A percentile compares a stretch with the other conserved stretches of the same genome.
phyloP scores from a whole-genome alignment of 1,284 basidiomycete genomes.

The Tilletia horrida region DNA sequence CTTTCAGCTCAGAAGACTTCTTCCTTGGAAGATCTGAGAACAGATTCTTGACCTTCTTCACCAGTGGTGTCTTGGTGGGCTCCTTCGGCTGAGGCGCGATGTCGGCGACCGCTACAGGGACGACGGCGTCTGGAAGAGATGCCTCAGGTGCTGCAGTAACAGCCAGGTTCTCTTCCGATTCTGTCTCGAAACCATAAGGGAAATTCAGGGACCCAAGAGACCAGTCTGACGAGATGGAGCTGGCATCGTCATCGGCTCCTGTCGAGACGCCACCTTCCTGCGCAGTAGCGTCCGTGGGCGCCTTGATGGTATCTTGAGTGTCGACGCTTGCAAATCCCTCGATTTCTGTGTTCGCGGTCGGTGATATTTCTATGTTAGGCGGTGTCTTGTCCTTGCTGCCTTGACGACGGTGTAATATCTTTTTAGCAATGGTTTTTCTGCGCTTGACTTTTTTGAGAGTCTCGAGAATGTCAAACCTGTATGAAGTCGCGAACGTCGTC shows the following conservation, averaged over 20 bases:
- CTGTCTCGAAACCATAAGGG: not conserved
- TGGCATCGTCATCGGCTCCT: slow-evolving; percentile 29
- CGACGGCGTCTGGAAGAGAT: too few relatives aligned
- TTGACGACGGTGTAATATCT: slow-evolving; percentile 10
- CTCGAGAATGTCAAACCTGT: too few relatives aligned
- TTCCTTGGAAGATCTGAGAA: too few relatives aligned
- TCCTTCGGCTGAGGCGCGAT: too few relatives aligned
- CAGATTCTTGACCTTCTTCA: too few relatives aligned
- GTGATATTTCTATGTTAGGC: not conserved
- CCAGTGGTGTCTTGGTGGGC: too few relatives aligned
- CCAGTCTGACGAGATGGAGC: slow-evolving; percentile 36
- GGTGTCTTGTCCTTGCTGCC: slow-evolving; percentile 1
- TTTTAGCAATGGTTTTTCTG: too few relatives aligned
- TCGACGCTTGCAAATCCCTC: slow-evolving; percentile 17
- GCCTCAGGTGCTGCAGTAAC: too few relatives aligned
- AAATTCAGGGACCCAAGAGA: slow-evolving; percentile 25
- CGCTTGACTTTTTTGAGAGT: too few relatives aligned
- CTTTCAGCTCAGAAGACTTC: too few relatives aligned
- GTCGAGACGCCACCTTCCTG: not conserved
- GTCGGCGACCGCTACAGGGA: too few relatives aligned
- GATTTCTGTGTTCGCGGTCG: not conserved
- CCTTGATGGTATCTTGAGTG: not conserved
- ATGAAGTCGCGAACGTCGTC: too few relatives aligned
- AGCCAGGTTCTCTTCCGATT: slow-evolving; percentile 14
- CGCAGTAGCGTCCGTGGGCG: not conserved